Evolutionary conservation across 176 grass and related monocot genomes (phyloP).

Genomic region (Panicum miliaceum): DNA sequence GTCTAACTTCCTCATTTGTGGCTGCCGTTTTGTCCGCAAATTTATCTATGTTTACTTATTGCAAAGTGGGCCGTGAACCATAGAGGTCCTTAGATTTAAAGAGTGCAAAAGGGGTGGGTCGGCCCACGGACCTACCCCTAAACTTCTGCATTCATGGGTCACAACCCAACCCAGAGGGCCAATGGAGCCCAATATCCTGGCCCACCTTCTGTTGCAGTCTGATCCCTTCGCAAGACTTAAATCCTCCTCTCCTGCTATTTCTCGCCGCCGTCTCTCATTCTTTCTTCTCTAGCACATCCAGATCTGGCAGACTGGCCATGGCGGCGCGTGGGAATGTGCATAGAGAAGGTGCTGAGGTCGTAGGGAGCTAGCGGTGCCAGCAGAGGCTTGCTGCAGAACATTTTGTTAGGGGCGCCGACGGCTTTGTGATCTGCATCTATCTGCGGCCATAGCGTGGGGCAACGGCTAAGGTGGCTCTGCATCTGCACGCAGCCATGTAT

Average conservation of each 20-base stretch:
- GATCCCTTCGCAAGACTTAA: not conserved
- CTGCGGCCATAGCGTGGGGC: not conserved
- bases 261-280: not conserved
- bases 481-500: not conserved
- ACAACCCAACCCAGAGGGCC: not conserved
- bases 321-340: not conserved
- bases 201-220: not conserved
- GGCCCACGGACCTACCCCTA: not conserved
- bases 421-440: not conserved
- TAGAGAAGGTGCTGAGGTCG: not conserved
- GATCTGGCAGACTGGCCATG: not conserved
- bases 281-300: slow-evolving; percentile 5
- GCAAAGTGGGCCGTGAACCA: not conserved
- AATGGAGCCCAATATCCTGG: not conserved
- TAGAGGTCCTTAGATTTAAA: not conserved
- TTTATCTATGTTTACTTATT: not conserved
- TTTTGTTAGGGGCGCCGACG: not conserved
- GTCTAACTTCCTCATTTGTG: slow-evolving; percentile 2
- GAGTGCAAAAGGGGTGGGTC: not conserved
- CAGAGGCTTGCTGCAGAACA: not conserved
- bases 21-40: not conserved
- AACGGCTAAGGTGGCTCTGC: not conserved
- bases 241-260: not conserved
- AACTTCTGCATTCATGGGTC: not conserved
- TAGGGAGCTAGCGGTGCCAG: not conserved